Evolutionary conservation across 2,329 filamentous ascomycete genomes (phyloP).

Genomic region (Fusarium duplospermum): DNA sequence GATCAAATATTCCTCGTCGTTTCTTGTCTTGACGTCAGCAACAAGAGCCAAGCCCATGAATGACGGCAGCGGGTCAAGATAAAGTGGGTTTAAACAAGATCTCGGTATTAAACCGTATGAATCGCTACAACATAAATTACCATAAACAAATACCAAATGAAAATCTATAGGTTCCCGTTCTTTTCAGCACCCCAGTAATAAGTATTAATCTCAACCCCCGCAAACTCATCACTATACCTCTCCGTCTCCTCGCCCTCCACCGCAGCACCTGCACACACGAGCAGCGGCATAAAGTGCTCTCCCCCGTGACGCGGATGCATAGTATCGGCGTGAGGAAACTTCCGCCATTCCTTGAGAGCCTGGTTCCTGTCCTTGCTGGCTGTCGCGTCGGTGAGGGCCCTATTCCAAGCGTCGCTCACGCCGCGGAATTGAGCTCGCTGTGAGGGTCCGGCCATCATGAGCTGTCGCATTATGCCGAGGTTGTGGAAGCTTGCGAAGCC

Average conservation of each 20-base stretch:
- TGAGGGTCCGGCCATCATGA: conserved; percentile 41
- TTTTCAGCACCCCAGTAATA: conserved; percentile 63
- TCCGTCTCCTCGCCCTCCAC: conserved; percentile 55
- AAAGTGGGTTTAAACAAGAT: conserved; percentile 24
- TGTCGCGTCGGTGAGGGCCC: conserved; percentile 56
- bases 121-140: neutral
- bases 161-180: neutral
- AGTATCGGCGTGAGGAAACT: conserved; percentile 59
- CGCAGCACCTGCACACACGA: conserved; percentile 66
- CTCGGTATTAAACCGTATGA: neutral
- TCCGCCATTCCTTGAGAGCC: conserved; percentile 60
- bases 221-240: conserved; percentile 61
- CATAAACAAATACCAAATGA: neutral
- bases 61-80: conserved; percentile 37
- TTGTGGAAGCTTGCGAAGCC: conserved; percentile 71
- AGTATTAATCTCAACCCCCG: conserved; percentile 63
- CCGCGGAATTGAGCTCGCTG: conserved; percentile 40
- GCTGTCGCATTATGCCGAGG: conserved; percentile 57
- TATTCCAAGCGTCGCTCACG: conserved; percentile 58
- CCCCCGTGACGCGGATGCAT: conserved; percentile 66
- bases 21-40: conserved; percentile 33
- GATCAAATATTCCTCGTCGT: neutral
- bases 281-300: conserved; percentile 70
- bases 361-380: conserved; percentile 47
- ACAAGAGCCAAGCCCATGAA: conserved; percentile 31